Conservation (phyloP, 306 rosid genomes). For the Cucurbita maxima region DNA sequence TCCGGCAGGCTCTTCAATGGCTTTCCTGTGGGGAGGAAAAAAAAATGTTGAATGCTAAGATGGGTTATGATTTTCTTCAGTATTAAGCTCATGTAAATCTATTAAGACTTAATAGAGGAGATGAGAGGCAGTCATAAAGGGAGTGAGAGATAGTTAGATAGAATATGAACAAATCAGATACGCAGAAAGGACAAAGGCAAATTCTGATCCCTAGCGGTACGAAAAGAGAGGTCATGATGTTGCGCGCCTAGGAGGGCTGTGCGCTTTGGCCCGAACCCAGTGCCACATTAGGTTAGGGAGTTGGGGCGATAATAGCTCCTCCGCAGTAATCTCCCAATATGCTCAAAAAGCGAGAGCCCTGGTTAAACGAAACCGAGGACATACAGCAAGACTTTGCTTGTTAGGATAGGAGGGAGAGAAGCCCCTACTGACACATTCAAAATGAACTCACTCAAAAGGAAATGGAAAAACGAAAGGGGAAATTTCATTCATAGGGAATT, state of each 20-base stretch:
- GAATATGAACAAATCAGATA: background rate
- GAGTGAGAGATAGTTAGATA: background rate
- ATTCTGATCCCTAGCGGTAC: too few species aligned
- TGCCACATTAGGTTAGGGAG: too few species aligned
- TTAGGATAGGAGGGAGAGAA: too few species aligned
- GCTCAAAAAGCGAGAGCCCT: too few species aligned
- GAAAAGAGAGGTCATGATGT: too few species aligned
- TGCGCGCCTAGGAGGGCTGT: too few species aligned
- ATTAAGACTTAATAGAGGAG: background rate
- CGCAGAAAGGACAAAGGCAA: background rate
- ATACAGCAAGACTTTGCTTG: too few species aligned
- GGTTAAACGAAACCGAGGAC: too few species aligned
- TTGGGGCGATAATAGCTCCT: too few species aligned
- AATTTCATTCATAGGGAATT: background rate
- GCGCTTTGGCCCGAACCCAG: too few species aligned
- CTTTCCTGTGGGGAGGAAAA: slow-evolving; percentile 37
- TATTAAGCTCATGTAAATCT: background rate
- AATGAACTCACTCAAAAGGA: background rate
- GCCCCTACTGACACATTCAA: too few species aligned
- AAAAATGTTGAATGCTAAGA: background rate
- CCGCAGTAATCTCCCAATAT: too few species aligned
- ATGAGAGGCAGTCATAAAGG: background rate
- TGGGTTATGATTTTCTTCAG: background rate
- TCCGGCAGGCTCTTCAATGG: slow-evolving; percentile 67
- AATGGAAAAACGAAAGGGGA: background rate